Evolutionary conservation across 768 basidiomycete genomes (phyloP).

Genomic region (Suillus alpinus): DNA sequence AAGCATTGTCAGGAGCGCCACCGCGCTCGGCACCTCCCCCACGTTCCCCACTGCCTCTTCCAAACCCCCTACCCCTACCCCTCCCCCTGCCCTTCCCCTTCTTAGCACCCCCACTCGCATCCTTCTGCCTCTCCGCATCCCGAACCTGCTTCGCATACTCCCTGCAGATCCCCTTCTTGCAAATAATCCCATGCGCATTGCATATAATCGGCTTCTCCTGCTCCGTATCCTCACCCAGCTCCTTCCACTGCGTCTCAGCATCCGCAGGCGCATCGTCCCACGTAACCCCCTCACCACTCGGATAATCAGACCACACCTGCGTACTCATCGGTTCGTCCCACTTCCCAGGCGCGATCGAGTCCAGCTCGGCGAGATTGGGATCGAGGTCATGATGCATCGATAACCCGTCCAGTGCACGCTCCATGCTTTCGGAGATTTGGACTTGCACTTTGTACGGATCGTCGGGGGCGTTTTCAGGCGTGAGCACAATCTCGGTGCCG

Average conservation of each 20-base stretch:
- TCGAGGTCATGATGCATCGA: constrained; percentile 15
- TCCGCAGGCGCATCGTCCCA: constrained; percentile 22
- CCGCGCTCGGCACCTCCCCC: constrained; percentile 1
- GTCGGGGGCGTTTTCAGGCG: constrained; percentile 23
- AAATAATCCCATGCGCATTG: constrained; percentile 31
- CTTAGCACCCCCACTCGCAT: constrained; percentile 9
- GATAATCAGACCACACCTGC: background rate
- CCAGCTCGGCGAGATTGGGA: constrained; percentile 16
- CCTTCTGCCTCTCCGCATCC: constrained; percentile 15
- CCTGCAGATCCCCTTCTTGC: constrained; percentile 36
- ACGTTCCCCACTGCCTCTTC: constrained; percentile 8
- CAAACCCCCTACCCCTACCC: background rate
- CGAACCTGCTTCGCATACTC: constrained; percentile 30
- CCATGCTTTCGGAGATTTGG: constrained; percentile 25
- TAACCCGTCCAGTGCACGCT: constrained; percentile 28
- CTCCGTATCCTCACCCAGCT: constrained; percentile 7
- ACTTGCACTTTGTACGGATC: constrained; percentile 20
- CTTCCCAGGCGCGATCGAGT: constrained; percentile 21
- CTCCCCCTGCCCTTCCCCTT: constrained; percentile 12
- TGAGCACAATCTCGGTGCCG: constrained; percentile 27
- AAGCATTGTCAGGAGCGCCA: constrained; percentile 10
- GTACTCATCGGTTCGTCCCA: constrained; percentile 15
- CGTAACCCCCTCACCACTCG: background rate
- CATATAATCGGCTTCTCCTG: constrained; percentile 19
- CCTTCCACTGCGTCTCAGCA: constrained; percentile 22